Evolutionary conservation across 805 yeast species (phyloP).

Genomic region (Wickerhamomyces mucosus): DNA sequence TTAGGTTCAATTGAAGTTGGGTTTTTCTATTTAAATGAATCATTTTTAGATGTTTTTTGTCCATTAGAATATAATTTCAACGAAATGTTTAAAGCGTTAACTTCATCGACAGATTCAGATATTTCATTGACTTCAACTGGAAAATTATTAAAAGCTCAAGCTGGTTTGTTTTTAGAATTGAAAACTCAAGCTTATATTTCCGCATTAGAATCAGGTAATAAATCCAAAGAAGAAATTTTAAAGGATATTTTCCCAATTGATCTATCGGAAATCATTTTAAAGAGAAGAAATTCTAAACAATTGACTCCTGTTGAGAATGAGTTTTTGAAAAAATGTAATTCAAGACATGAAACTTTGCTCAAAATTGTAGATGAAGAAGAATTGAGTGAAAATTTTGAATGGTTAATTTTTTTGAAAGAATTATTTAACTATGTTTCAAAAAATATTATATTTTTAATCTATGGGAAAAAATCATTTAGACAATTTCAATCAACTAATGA

Average conservation of each 20-base stretch:
- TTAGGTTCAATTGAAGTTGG: conserved; percentile 82
- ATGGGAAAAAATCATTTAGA: conserved; percentile 46
- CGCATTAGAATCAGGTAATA: conserved; percentile 57
- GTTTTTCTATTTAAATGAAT: conserved; percentile 74
- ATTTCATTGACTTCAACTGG: conserved; percentile 24
- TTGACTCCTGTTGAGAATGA: conserved; percentile 74
- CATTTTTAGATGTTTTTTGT: conserved; percentile 80
- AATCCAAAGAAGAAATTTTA: conserved; percentile 56
- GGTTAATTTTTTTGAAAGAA: conserved; percentile 77
- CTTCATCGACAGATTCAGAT: background rate
- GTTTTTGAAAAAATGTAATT: conserved; percentile 63
- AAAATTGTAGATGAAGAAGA: conserved; percentile 36
- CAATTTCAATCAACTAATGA: conserved; percentile 5
- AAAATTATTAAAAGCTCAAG: conserved; percentile 70
- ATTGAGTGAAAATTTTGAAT: conserved; percentile 67
- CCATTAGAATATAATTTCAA: conserved; percentile 38
- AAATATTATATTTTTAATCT: conserved; percentile 60
- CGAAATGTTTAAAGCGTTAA: conserved; percentile 9
- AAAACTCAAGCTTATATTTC: conserved; percentile 95
- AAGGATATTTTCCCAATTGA: conserved; percentile 68
- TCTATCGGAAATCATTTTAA: conserved; percentile 33
- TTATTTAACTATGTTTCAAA: conserved; percentile 69
- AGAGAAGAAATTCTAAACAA: conserved; percentile 24
- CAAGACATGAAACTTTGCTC: conserved; percentile 55
- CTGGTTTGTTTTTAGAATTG: conserved; percentile 69